These are phyloP conservation scores for Nepenthes mirabilis DNA, from an alignment of 148 eudicot species.

Conservation along the genomic window DNA sequence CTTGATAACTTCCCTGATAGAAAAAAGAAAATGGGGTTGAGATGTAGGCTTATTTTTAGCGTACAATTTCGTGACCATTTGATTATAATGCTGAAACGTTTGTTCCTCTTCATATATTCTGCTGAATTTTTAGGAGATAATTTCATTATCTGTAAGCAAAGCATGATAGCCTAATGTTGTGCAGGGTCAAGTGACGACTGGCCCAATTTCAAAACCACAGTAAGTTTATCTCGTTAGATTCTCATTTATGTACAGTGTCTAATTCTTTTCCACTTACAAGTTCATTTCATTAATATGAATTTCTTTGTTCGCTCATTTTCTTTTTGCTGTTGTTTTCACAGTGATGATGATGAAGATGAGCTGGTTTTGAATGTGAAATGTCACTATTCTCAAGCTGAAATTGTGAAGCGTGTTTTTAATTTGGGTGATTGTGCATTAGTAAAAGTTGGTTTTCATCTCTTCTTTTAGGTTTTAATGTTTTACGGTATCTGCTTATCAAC, in stretches of 20 bases:
- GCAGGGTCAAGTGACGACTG: not conserved
- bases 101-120: too few species aligned
- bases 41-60: too few species aligned
- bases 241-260: too few species aligned
- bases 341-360: constrained; percentile 72
- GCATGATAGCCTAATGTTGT: not conserved
- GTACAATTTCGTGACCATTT: too few species aligned
- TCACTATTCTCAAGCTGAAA: constrained; percentile 62
- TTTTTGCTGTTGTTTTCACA: constrained; percentile 13
- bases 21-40: too few species aligned
- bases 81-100: too few species aligned
- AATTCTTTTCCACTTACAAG: not conserved
- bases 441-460: constrained; percentile 34
- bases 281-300: not conserved
- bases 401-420: constrained; percentile 29
- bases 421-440: constrained; percentile 77
- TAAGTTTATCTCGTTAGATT: not conserved
- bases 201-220: not conserved
- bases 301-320: not conserved
- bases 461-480: too few species aligned
- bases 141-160: too few species aligned
- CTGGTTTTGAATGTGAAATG: constrained; percentile 53
- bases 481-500: too few species aligned
- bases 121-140: too few species aligned
- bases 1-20: too few species aligned